Evolutionary conservation across 495 filamentous ascomycete species (phyloP).

Genomic region (Penicillium atrosanguineum): DNA sequence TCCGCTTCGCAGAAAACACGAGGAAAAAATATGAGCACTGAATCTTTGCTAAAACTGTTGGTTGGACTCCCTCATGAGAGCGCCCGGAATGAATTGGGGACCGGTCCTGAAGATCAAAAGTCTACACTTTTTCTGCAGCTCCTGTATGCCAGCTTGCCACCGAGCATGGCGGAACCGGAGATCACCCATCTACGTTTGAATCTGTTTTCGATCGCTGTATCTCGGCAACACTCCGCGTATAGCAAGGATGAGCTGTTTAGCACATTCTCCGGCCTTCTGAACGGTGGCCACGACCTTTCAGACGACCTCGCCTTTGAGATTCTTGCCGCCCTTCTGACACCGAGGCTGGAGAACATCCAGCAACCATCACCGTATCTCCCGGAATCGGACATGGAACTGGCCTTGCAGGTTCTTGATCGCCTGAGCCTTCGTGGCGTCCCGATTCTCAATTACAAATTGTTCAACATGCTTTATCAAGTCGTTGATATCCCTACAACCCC

Average conservation of each 20-base stretch:
- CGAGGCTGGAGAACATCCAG: conserved; percentile 6
- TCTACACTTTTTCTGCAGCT: conserved; percentile 51
- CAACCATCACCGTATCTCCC: conserved; percentile 11
- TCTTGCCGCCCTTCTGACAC: conserved; percentile 36
- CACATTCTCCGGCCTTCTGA: conserved; percentile 29
- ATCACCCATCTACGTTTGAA: conserved; percentile 31
- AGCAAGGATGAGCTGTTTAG: conserved; percentile 29
- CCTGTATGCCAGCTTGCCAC: conserved; percentile 37
- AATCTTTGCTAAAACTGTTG: conserved; percentile 37
- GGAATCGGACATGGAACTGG: conserved; percentile 33
- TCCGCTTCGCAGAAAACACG: conserved; percentile 1
- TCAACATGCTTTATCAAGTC: conserved; percentile 41
- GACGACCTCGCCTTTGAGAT: conserved; percentile 34
- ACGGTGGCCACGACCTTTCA: conserved; percentile 34
- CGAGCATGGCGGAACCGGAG: conserved; percentile 27
- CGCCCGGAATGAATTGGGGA: conserved; percentile 38
- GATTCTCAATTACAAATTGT: conserved; percentile 42
- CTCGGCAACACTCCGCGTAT: conserved; percentile 38
- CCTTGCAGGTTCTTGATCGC: conserved; percentile 45
- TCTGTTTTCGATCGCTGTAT: conserved; percentile 37
- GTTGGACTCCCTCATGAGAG: conserved; percentile 25
- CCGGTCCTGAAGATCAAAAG: conserved; percentile 33
- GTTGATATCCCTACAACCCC: conserved; percentile 18
- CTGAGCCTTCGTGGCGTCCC: conserved; percentile 44
- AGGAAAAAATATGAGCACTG: conserved; percentile 9